Base-by-base conservation (phyloP, 129 eudicot species). In the Heracleum sosnowskyi region DNA sequence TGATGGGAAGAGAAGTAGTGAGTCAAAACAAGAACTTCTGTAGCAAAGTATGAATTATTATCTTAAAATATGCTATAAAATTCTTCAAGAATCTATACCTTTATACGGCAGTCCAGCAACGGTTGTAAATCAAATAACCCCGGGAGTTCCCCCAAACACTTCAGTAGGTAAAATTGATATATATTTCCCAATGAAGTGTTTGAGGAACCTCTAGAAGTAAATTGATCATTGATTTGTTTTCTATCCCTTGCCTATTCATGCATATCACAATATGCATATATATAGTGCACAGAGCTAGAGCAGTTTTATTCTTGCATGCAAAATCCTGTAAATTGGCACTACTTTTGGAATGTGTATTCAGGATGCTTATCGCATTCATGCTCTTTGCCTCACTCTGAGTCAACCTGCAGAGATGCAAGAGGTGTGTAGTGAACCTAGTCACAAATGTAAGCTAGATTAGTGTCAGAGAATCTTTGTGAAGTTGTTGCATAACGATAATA, bases 91-190 rank as follows among this genome's bases (percentile, higher is more conserved):
- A 60, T 9, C 12, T 26, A 28, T 64, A 64, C 71, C 37, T 64
- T 1, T 31, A 64, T 64, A 29, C 71, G 37, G 71, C 20, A 64
- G 71, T 64, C 33, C 9, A 64, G 37, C 71, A 57, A 57, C 37
- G 17, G 29, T 64, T 64, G 22, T 64, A 29, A 31, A 64, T 64
- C 71, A 64, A 64, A 4, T 29, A 64, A 64, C 22, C 71, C 37
- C 71, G 0, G 71, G 71, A 64, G 71, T 64, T 64, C 71, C 71
- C 71, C 71, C 71, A 64, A 64, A 64, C 71, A 64, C 71, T 64
- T 64, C 71, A 64, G 71, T 64, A 64, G 71, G 71, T 12, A 29
- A 18, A 64, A 28, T 29, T 31, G 37, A 64, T 64, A 20, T 15
- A 64, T 4, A 13, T 29, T 64, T 7, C 71, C 71, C 39, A 64